Conservation (phyloP, 2,329 filamentous ascomycete species). For the Colletotrichum endophyticum region DNA sequence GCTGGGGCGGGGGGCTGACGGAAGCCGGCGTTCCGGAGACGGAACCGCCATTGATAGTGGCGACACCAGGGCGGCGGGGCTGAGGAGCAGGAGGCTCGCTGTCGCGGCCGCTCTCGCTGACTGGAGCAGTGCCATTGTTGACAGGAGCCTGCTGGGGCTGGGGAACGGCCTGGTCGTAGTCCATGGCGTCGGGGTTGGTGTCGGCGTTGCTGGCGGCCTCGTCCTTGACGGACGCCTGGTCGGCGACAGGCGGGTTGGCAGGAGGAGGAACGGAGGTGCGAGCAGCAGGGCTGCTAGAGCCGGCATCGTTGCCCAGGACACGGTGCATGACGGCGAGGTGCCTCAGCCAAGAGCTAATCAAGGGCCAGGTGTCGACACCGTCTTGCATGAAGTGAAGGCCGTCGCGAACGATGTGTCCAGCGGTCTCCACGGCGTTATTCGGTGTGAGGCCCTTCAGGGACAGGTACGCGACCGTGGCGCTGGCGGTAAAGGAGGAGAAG, state of each 20-base stretch:
- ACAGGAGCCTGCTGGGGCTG: conserved; percentile 33
- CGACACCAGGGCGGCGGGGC: conserved; percentile 57
- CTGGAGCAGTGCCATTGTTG: conserved; percentile 23
- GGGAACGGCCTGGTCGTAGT: conserved; percentile 54
- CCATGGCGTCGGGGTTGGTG: conserved; percentile 61
- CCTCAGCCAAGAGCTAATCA: conserved; percentile 64
- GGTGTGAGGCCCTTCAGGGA: conserved; percentile 67
- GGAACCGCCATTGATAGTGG: conserved; percentile 64
- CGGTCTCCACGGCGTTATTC: conserved; percentile 60
- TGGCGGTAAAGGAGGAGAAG: conserved; percentile 66
- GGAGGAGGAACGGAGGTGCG: conserved; percentile 33
- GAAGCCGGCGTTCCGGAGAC: conserved; percentile 52
- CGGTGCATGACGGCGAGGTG: conserved; percentile 67
- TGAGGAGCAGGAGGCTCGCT: conserved; percentile 57
- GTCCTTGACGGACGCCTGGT: conserved; percentile 54
- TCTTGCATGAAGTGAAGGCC: conserved; percentile 64
- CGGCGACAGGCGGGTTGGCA: conserved; percentile 29
- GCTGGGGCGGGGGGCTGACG: conserved; percentile 43
- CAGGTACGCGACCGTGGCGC: conserved; percentile 65
- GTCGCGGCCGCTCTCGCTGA: conserved; percentile 48
- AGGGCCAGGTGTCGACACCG: conserved; percentile 63
- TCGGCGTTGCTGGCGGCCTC: conserved; percentile 60
- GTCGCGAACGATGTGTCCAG: conserved; percentile 61
- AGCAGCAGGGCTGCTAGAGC: conserved; percentile 33
- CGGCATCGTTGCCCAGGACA: conserved; percentile 60